Percentiles rank a stretch among this genome's conserved stretches.
Evolutionary conservation across 2,329 filamentous ascomycete genomes (phyloP).

Genomic region (Fusarium longipes): DNA sequence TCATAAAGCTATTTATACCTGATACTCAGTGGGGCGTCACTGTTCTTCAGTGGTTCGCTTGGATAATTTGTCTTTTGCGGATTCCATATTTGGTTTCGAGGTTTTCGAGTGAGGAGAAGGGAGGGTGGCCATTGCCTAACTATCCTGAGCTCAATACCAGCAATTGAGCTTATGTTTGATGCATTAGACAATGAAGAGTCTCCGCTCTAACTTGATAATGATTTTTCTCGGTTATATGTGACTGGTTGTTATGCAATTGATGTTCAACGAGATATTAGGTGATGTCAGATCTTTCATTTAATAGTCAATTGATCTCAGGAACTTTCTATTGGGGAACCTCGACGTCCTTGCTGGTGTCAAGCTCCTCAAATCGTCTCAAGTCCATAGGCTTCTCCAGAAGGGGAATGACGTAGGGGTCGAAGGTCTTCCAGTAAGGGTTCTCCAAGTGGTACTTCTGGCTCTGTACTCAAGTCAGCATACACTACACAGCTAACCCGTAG

Average conservation of each 20-base stretch:
- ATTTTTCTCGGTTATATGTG: not conserved
- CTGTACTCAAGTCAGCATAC: conserved; percentile 42
- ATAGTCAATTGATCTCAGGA: not conserved
- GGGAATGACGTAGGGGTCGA: conserved; percentile 78
- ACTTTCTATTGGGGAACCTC: conserved; percentile 50
- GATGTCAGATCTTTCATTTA: not conserved
- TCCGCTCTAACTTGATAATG: not conserved
- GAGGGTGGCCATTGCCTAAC: conserved; percentile 22
- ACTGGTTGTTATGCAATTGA: too few relatives aligned
- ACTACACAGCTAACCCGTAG: too few relatives aligned
- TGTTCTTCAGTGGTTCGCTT: conserved; percentile 27
- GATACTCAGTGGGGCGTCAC: conserved; percentile 17
- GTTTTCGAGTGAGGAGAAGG: conserved; percentile 31
- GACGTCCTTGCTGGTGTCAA: conserved; percentile 66
- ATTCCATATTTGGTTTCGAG: conserved; percentile 22
- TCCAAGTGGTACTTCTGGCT: conserved; percentile 72
- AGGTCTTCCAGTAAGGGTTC: conserved; percentile 81
- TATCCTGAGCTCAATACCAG: conserved; percentile 12
- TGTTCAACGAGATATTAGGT: not conserved
- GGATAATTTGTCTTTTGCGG: conserved; percentile 21
- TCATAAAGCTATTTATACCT: conserved; percentile 9
- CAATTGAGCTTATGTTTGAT: not conserved
- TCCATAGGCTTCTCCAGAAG: conserved; percentile 77
- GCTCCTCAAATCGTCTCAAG: conserved; percentile 73
- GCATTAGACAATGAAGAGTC: not conserved